Conservation (phyloP, 306 rosid species). For the Alnus rubra region DNA sequence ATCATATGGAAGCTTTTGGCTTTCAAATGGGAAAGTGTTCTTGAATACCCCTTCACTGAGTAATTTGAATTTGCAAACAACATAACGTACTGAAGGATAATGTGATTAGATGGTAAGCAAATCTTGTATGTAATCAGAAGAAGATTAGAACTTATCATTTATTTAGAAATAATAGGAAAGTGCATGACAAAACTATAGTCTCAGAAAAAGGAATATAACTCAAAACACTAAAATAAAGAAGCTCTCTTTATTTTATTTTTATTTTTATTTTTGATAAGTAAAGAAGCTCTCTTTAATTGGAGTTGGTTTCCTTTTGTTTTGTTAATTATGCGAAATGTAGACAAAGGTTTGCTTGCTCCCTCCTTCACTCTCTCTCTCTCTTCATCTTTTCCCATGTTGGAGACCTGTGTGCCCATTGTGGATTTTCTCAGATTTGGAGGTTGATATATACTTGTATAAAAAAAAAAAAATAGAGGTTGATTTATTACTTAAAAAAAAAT, state of each 20-base stretch:
- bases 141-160: background rate
- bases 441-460: too few relatives aligned
- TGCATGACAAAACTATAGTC: background rate
- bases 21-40: background rate
- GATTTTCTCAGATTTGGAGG: background rate
- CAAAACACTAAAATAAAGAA: background rate
- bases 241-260: background rate
- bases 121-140: background rate
- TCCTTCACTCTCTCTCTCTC: too few relatives aligned
- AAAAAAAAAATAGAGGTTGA: too few relatives aligned
- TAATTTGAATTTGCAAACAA: background rate
- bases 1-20: conserved; percentile 12
- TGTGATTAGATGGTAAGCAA: background rate
- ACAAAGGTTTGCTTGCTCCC: background rate
- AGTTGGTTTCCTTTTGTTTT: background rate
- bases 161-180: background rate
- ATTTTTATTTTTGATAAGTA: background rate
- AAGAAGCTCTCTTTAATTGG: background rate
- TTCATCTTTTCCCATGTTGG: too few relatives aligned
- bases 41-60: background rate
- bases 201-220: background rate
- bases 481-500: too few relatives aligned
- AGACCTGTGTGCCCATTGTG: background rate
- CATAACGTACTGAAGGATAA: background rate
- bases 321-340: background rate